These are phyloP conservation scores for Jackrogersella multiformis DNA, from an alignment of 495 filamentous ascomycete species.

Conservation along the genomic window DNA sequence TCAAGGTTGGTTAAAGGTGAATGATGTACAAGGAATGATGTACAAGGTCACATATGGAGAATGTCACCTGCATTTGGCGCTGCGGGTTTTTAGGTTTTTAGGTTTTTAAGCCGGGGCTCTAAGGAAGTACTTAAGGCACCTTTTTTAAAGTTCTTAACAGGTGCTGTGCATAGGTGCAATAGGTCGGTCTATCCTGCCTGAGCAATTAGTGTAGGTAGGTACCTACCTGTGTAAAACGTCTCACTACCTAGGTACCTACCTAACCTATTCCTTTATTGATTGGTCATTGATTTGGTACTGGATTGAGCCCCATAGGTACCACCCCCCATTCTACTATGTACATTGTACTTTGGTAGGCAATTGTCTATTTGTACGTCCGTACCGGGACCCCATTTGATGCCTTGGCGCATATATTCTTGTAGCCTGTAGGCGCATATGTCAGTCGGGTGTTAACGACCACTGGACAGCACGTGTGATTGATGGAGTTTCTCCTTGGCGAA, in stretches of 20 bases:
- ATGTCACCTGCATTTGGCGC: slow-evolving; percentile 42
- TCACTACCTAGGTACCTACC: no score
- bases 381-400: not conserved
- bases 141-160: not conserved
- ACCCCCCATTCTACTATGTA: slow-evolving; percentile 14
- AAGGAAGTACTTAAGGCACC: slow-evolving; percentile 2
- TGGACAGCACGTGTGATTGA: slow-evolving; percentile 17
- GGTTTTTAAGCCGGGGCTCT: slow-evolving; percentile 7
- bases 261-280: slow-evolving; percentile 12
- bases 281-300: slow-evolving; percentile 2
- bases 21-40: slow-evolving; percentile 26
- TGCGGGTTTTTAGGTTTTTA: slow-evolving; percentile 19
- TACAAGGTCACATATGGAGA: slow-evolving; percentile 35
- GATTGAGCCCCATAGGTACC: slow-evolving; percentile 27
- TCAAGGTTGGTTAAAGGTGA: not conserved
- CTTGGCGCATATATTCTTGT: slow-evolving; percentile 26
- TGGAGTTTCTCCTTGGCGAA: slow-evolving; percentile 29
- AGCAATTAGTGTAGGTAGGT: no score
- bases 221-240: no score
- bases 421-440: slow-evolving; percentile 29
- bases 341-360: not conserved
- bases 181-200: slow-evolving; percentile 31
- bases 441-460: no score
- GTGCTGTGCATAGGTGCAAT: not conserved
- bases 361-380: slow-evolving; percentile 10